Evolutionary conservation across 441 rosid genomes (phyloP).

Genomic region (Aquilaria agallochum): DNA sequence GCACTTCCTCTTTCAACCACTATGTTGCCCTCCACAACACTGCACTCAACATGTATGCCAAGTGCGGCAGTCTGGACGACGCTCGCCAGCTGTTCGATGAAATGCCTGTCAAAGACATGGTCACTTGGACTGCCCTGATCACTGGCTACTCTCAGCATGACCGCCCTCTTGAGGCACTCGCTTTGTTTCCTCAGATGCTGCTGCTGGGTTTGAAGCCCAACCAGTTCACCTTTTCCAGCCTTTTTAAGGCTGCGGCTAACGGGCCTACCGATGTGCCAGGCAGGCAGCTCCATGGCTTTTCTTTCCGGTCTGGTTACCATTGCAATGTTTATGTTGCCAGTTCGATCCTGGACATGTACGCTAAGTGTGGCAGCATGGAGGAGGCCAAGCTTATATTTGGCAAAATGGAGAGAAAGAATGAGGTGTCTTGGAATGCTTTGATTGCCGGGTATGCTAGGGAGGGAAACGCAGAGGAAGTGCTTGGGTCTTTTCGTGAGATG

Average conservation of each 20-base stretch:
- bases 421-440: constrained; percentile 45
- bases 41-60: constrained; percentile 26
- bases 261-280: constrained; percentile 18
- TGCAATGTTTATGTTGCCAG: constrained; percentile 43
- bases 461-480: constrained; percentile 25
- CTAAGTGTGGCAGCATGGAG: constrained; percentile 28
- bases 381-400: constrained; percentile 26
- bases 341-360: constrained; percentile 41
- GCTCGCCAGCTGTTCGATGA: constrained; percentile 29
- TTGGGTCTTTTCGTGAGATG: constrained; percentile 23
- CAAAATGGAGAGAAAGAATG: constrained; percentile 23
- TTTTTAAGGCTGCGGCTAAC: constrained; percentile 37
- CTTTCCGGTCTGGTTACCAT: constrained; percentile 36
- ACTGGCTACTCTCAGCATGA: constrained; percentile 35
- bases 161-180: constrained; percentile 31
- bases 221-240: constrained; percentile 39
- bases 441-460: constrained; percentile 39
- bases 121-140: constrained; percentile 39
- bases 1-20: constrained; percentile 19
- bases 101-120: constrained; percentile 30
- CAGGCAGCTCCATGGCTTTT: constrained; percentile 39
- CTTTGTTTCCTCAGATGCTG: constrained; percentile 37
- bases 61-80: constrained; percentile 28
- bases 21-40: constrained; percentile 26
- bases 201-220: constrained; percentile 32